phyloP scores from a whole-genome alignment of 768 basidiomycete species.

The Postia placenta region DNA sequence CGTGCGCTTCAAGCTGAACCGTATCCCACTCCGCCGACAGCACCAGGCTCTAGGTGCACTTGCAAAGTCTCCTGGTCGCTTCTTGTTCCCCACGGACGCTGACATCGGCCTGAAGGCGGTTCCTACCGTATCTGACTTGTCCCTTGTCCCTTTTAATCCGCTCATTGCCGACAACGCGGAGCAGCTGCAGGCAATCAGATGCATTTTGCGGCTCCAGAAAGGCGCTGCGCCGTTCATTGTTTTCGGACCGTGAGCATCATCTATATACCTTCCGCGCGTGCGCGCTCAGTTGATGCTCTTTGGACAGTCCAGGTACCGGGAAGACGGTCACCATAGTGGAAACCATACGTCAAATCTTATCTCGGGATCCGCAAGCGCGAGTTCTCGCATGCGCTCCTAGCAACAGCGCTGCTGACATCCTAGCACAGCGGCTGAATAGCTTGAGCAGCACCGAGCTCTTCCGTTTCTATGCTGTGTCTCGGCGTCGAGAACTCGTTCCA shows the following conservation, averaged over 20 bases:
- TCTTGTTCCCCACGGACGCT: slow-evolving; percentile 39
- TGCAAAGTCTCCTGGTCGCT: slow-evolving; percentile 28
- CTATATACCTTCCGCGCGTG: neutral
- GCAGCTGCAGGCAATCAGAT: slow-evolving; percentile 45
- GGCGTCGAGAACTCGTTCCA: slow-evolving; percentile 33
- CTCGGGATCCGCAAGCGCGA: slow-evolving; percentile 31
- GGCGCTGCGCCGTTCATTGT: slow-evolving; percentile 52
- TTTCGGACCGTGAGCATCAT: slow-evolving; percentile 53
- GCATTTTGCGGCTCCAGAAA: slow-evolving; percentile 37
- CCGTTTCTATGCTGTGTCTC: slow-evolving; percentile 52
- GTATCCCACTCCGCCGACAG: slow-evolving; percentile 46
- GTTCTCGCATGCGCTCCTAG: slow-evolving; percentile 64
- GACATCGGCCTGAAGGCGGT: slow-evolving; percentile 4
- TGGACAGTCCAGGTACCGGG: slow-evolving; percentile 43
- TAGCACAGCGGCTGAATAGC: slow-evolving; percentile 36
- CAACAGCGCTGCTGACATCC: slow-evolving; percentile 63
- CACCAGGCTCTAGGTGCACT: slow-evolving; percentile 44
- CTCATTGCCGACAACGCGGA: slow-evolving; percentile 35
- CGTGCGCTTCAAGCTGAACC: slow-evolving; percentile 52
- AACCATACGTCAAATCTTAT: slow-evolving; percentile 51
- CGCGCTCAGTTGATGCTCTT: neutral
- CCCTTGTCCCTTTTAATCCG: slow-evolving; percentile 20
- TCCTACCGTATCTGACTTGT: slow-evolving; percentile 8
- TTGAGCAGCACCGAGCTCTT: slow-evolving; percentile 39
- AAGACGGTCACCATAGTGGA: slow-evolving; percentile 66